A percentile compares a stretch with the other conserved stretches of the same genome.
Evolutionary conservation across 2,329 filamentous ascomycete species (phyloP).

Genomic region (Nemania serpens): DNA sequence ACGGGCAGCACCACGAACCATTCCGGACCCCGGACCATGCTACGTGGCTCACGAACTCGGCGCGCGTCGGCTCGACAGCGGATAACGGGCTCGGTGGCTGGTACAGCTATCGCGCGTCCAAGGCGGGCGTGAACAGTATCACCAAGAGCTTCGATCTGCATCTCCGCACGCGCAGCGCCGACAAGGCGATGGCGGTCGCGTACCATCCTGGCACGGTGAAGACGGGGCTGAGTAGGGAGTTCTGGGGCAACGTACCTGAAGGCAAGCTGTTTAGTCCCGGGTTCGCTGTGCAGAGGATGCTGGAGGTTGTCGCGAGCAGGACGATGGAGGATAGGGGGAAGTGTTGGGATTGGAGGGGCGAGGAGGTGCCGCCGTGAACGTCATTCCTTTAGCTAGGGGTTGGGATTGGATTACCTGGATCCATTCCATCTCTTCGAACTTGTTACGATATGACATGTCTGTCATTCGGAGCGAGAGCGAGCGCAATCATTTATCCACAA

Average conservation of each 20-base stretch:
- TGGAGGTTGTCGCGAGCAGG: constrained; percentile 59
- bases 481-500: neutral
- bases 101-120: constrained; percentile 80
- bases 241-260: constrained; percentile 68
- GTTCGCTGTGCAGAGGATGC: constrained; percentile 67
- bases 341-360: constrained; percentile 72
- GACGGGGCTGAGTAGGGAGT: constrained; percentile 73
- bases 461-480: neutral
- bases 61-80: constrained; percentile 73
- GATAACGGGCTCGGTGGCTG: constrained; percentile 78
- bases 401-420: neutral
- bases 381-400: neutral
- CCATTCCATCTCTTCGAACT: too few relatives aligned
- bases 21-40: constrained; percentile 55
- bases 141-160: constrained; percentile 74
- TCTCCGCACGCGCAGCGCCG: constrained; percentile 59
- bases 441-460: neutral
- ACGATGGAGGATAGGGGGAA: constrained; percentile 61
- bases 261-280: constrained; percentile 69
- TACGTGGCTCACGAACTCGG: constrained; percentile 76
- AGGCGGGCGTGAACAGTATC: constrained; percentile 73
- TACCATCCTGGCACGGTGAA: constrained; percentile 83
- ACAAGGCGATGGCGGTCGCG: constrained; percentile 68
- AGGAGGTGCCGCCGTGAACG: constrained; percentile 63
- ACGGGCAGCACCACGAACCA: too few relatives aligned